A percentile compares a stretch with the other conserved stretches of the same genome.
Conservation (phyloP, 495 filamentous ascomycete genomes). For the Penicillium maclennaniae region DNA sequence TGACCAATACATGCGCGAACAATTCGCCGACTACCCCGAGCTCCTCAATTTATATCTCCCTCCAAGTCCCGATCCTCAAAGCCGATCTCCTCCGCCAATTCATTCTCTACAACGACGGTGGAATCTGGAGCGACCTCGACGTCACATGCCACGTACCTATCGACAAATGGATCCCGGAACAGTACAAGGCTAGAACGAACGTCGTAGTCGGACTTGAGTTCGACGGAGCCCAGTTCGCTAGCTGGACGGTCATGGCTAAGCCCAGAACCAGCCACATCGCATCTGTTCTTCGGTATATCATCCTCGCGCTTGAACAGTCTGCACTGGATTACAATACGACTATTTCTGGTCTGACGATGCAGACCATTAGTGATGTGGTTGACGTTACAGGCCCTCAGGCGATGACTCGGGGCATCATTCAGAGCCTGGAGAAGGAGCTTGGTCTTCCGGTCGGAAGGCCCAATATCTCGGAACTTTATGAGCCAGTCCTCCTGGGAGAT, state of each 20-base stretch:
- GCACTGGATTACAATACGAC: slow-evolving; percentile 1
- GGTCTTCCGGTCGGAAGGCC: slow-evolving; percentile 11
- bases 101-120: slow-evolving; percentile 37
- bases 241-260: slow-evolving; percentile 39
- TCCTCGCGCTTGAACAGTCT: slow-evolving; percentile 5
- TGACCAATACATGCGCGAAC: slow-evolving; percentile 28
- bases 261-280: slow-evolving; percentile 18
- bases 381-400: slow-evolving; percentile 22
- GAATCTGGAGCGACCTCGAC: slow-evolving; percentile 46
- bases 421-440: slow-evolving; percentile 11
- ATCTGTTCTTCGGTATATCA: slow-evolving; percentile 20
- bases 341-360: slow-evolving; percentile 5
- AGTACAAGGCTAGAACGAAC: slow-evolving; percentile 21
- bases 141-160: slow-evolving; percentile 33
- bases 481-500: slow-evolving; percentile 22
- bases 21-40: slow-evolving; percentile 22
- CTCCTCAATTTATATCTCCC: slow-evolving; percentile 23
- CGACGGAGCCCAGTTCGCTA: slow-evolving; percentile 37
- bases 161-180: slow-evolving; percentile 33
- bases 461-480: slow-evolving; percentile 18
- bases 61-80: slow-evolving; percentile 32
- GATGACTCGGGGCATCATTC: slow-evolving; percentile 13
- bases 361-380: slow-evolving; percentile 17
- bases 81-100: slow-evolving; percentile 43
- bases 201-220: slow-evolving; percentile 42